Evolutionary conservation across 305 asterid species (phyloP), one percentile per base, ranked within the genome.

Genomic region (Ilex paraguariensis): DNA sequence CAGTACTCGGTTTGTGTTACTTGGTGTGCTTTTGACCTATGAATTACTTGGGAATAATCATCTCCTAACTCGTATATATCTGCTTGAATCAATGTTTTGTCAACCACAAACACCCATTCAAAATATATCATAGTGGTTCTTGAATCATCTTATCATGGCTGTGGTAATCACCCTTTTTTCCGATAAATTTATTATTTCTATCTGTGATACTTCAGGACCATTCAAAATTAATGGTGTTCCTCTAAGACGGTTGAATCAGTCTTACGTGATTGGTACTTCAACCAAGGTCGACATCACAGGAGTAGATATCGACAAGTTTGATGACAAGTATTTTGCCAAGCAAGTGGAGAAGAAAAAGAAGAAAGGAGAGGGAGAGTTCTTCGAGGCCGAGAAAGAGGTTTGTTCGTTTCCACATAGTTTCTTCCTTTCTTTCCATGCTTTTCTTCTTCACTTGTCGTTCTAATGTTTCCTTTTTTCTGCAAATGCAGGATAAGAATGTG

Each of bases 281-380:
- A 84, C 95, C 3, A 83, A 83, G 72, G 81, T 83, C 0, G 84
- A 83, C 36, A 32, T 83, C 42, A 63, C 83, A 56, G 90, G 88
- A 0, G 81, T 74, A 2, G 74, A 65, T 59, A 53, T 76, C 33
- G 85, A 79, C 2, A 87, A 87, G 76, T 73, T 79, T 50, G 95
- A 84, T 39, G 90, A 87, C 28, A 79, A 74, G 68, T 87, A 84
- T 68, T 87, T 87, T 0, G 87, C 73, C 57, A 87, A 79, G 64
- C 74, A 79, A 59, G 86, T 62, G 3, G 90, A 84, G 71, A 82
- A 80, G 72, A 84, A 87, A 76, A 76, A 79, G 10, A 81, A 68
- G 72, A 87, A 87, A 76, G 81, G 86, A 0, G 91, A 84, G 28
- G 70, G 17, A 6, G 89, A 84, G 66, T 87, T 87, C 78, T 84